phyloP scores from a whole-genome alignment of 2,329 filamentous ascomycete species.

The Sarocladium strictum region DNA sequence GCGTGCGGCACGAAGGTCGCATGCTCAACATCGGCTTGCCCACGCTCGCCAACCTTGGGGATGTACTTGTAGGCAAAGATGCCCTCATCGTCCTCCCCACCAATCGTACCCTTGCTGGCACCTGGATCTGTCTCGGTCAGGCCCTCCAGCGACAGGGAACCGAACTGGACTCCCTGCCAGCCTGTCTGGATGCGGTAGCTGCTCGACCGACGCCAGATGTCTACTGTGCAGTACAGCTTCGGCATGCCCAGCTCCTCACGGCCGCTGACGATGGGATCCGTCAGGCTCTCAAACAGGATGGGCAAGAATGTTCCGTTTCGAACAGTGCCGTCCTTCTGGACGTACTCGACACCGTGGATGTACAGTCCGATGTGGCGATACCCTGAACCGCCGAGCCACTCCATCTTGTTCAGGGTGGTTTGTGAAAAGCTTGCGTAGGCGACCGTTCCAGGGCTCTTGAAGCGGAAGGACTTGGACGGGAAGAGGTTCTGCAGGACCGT shows the following conservation, averaged over 20 bases:
- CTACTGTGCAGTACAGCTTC: constrained; percentile 48
- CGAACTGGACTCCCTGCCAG: constrained; percentile 1
- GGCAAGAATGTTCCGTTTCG: constrained; percentile 49
- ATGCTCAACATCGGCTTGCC: background rate
- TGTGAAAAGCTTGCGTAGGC: constrained; percentile 36
- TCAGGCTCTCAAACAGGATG: constrained; percentile 50
- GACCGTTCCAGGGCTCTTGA: constrained; percentile 36
- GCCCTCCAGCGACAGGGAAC: background rate
- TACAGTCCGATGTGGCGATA: constrained; percentile 55
- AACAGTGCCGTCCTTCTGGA: constrained; percentile 38
- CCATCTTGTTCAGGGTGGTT: constrained; percentile 42
- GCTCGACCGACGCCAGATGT: constrained; percentile 23
- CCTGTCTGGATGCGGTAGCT: background rate
- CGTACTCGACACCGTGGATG: constrained; percentile 56
- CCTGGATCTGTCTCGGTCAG: background rate
- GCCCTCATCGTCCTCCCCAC: background rate
- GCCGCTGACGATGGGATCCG: constrained; percentile 55
- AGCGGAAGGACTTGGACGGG: constrained; percentile 33
- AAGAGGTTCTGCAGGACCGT: constrained; percentile 44
- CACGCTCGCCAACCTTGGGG: background rate
- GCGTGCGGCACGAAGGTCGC: background rate
- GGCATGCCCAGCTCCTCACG: constrained; percentile 58
- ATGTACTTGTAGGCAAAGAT: constrained; percentile 3
- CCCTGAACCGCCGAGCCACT: constrained; percentile 55
- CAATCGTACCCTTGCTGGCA: background rate